phyloP scores from a whole-genome alignment of 2,329 filamentous ascomycete genomes.

The Chaetothyriales sp. region DNA sequence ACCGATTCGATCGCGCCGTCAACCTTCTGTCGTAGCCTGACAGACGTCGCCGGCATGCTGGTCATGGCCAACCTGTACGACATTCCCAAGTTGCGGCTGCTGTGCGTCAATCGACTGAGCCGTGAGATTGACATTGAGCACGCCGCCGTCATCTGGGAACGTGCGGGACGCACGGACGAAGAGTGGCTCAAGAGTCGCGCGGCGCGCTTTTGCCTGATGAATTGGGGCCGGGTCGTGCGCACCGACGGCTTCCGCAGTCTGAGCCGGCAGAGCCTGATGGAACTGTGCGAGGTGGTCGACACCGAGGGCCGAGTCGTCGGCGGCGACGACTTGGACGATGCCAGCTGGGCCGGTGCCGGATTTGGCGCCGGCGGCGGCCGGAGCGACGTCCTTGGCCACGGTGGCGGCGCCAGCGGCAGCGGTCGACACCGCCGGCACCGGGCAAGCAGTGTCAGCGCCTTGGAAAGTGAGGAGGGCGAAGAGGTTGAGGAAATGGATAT shows the following conservation, averaged over 20 bases:
- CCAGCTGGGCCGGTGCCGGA: constrained; percentile 28
- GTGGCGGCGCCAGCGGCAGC: constrained; percentile 19
- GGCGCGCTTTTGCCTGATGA: constrained; percentile 74
- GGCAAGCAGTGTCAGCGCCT: constrained; percentile 10
- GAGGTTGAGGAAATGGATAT: constrained; percentile 34
- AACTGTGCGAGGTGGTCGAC: constrained; percentile 86
- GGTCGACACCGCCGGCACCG: constrained; percentile 10
- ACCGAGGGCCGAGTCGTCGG: constrained; percentile 81
- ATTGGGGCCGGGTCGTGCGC: constrained; percentile 89
- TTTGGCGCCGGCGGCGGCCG: constrained; percentile 25
- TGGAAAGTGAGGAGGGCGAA: constrained; percentile 27
- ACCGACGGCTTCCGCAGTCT: constrained; percentile 75
- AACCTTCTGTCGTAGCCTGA: constrained; percentile 49
- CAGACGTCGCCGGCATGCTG: constrained; percentile 81
- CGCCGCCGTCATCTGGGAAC: constrained; percentile 92
- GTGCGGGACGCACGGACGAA: constrained; percentile 76
- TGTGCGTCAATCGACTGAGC: constrained; percentile 80
- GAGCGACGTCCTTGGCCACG: constrained; percentile 8
- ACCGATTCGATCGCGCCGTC: constrained; percentile 71
- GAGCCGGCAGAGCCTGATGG: constrained; percentile 65
- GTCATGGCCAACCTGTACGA: constrained; percentile 99
- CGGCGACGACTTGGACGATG: constrained; percentile 63
- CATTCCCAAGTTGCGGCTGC: constrained; percentile 77
- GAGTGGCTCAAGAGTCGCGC: constrained; percentile 87
- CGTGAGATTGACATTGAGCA: constrained; percentile 89